Base-by-base conservation (phyloP, 805 yeast genomes). In the Saccharomycopsis microspora region DNA sequence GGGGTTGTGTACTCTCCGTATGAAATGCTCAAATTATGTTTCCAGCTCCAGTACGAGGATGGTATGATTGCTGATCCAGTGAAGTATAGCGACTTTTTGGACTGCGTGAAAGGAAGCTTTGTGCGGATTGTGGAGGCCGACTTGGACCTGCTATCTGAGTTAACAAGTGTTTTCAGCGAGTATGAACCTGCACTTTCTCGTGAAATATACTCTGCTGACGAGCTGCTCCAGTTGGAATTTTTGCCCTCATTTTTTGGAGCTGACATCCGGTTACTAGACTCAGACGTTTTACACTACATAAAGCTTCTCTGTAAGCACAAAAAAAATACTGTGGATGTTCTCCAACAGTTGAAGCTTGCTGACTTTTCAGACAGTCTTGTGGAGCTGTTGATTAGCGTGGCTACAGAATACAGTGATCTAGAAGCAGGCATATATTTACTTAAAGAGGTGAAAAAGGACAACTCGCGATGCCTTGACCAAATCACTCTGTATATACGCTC, bases 161-260 rank as follows among this genome's bases (percentile, higher is more conserved):
- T 50, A 3, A 44, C 42, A n/a, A 32, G 10, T 3, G 35, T 41
- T 9, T 44, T 50, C 32, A 48, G 35, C 27, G 11, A 42, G 8
- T n/a, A 47, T 42, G 40, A 37, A 6, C 29, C 37, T 6, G 39
- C 30, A 31, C 9, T 50, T 9, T 38, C 41, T 28, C 41, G 45
- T 35, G 42, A 48, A 32, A 42, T 50, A 19, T 45, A 48, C 35
- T 35, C 28, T 9, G 19, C 41, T 29, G 27, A 37, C n/a, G 43
- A 48, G 39, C 11, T 5, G 19, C 8, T 36, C 1, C 42, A 60
- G 35, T 71, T 52, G 50, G 47, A 55, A 32, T 74, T 72, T 52
- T 56, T 73, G 38, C 51, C 51, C 1, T 43, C 54, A 1, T 51
- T 72, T n/a, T 63, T 66, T 51, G 59, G 54, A 4, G 41, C 55